phyloP scores from a whole-genome alignment of 192 early-diverging fungal species.

The Geranomyces variabilis region DNA sequence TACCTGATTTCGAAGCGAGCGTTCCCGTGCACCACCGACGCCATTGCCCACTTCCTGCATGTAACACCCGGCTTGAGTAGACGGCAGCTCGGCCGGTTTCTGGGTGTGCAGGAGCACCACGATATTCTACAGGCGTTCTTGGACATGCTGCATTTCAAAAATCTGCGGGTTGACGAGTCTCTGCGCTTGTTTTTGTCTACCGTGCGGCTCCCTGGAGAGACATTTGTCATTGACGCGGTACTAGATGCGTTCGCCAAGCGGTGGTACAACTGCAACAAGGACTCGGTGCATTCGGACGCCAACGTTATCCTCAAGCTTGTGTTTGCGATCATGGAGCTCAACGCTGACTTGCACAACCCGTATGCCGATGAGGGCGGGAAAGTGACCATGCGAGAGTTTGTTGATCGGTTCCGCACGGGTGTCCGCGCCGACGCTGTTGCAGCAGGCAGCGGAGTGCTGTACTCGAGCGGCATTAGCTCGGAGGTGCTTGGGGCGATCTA shows the following conservation, averaged over 20 bases:
- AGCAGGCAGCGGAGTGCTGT: conserved; percentile 17
- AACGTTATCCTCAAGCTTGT: conserved; percentile 60
- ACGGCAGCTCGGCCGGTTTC: conserved; percentile 59
- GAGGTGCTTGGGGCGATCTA: conserved; percentile 30
- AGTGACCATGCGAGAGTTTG: conserved; percentile 33
- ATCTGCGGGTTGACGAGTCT: conserved; percentile 60
- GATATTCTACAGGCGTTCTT: conserved; percentile 63
- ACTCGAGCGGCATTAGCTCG: conserved; percentile 13
- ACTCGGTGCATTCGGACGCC: conserved; percentile 31
- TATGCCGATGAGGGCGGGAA: conserved; percentile 16
- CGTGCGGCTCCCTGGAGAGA: conserved; percentile 57
- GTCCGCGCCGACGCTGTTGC: conserved; percentile 27
- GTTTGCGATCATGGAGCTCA: conserved; percentile 64
- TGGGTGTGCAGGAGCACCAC: conserved; percentile 56
- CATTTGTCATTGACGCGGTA: conserved; percentile 50
- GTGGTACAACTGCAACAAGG: conserved; percentile 65
- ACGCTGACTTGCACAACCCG: conserved; percentile 60
- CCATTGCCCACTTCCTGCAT: conserved; percentile 69
- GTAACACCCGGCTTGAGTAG: conserved; percentile 64
- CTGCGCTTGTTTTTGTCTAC: conserved; percentile 59
- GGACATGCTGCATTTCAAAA: conserved; percentile 57
- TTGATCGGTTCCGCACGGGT: conserved; percentile 31
- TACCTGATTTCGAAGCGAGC: conserved; percentile 62
- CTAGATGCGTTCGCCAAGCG: conserved; percentile 64
- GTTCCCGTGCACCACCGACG: conserved; percentile 58